Base-by-base conservation (phyloP, 768 basidiomycete species). In the Lactifluus volemus region DNA sequence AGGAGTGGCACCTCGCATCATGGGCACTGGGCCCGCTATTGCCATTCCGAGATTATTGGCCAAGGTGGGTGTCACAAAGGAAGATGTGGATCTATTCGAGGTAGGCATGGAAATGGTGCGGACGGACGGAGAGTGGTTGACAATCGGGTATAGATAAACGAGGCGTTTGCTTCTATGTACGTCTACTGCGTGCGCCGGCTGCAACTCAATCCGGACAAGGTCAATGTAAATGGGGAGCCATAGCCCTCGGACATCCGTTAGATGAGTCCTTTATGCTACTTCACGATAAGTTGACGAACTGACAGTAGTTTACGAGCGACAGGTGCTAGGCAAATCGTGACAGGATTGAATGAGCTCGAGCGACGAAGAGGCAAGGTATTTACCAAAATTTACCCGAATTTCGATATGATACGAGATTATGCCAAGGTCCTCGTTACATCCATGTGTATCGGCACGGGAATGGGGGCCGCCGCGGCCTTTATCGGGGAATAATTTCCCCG, bases 151-250 rank as follows among this genome's bases (percentile, higher is more conserved):
- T 53, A 92, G 88, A 87, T 96, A 71, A 96, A 96, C 68, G 92
- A 95, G 68, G 92, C 92, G 0, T 94, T 95, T 67, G 90, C 91
- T 10, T 90, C 88, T 0, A 88, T 89, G 74, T 88, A 81, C 60
- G 81, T 88, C 0, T 91, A 95, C 69, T 82, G 81, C 53, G 73
- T 90, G 39, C 84, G 84, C 64, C 70, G 80, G 59, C 81, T 94
- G 17, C 78, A 77, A 12, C 75, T 95, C 29, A 77, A 82, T 61
- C 72, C 70, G n/a, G 76, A 78, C 53, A 82, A 88, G 77, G 84
- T 92, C 19, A 94, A 94, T 67, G 88, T 91, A 30, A 92, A 93
- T 61, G 92, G 93, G 93, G 93, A 2, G 92, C 92, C 0, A 95
- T 95, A 68, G 92, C 90, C 21, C 77, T 92, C 45, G 88, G 89